Base-by-base conservation (phyloP, 495 filamentous ascomycete genomes). In the Letharia lupina region DNA sequence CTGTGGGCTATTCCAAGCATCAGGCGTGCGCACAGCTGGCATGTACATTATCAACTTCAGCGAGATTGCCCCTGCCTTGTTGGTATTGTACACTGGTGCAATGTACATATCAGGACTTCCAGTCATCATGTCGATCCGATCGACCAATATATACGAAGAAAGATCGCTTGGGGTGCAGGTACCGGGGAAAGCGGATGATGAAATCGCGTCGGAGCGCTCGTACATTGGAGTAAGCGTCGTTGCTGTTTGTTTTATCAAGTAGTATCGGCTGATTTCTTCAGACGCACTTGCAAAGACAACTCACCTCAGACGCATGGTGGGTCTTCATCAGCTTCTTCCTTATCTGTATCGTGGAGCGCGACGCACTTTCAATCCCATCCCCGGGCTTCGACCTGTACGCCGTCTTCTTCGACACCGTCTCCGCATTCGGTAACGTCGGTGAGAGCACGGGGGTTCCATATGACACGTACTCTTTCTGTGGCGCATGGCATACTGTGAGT, bases 261-360 rank as follows among this genome's bases (percentile, higher is more conserved):
- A 39, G 37, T 6, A 62, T 8, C 28, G 1, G 20, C 40, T 44
- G 40, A 44, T 0, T 10, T n/a, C 6, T 1, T 0, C 44, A 44
- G 44, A 62, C 40, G 0, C 60, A 62, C 12, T n/a, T 62, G 1
- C 60, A 62, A 62, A 45, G 20, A 20, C 60, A 62, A 31, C 15
- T 47, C 7, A 2, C 40, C 6, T 45, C 40, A 18, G 60, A 62
- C 23, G 31, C 44, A 0, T 62, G 60, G 40, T 62, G 40, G 40
- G 28, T 62, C 16, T 44, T 62, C 8, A 48, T 31, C 13, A 41
- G 0, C 44, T 44, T 44, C 40, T 62, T 62, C 41, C 60, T 62
- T 20, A 47, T 62, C 39, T 62, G 60, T 20, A 62, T 62, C 35
- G 23, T 62, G 8, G 60, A 62, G 40, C 60, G 60, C n/a, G 41